A percentile compares a stretch with the other conserved stretches of the same genome.
These are phyloP conservation scores for Phytopythium kandeliae DNA, from an alignment of 352 stramenopile species.

Conservation along the genomic window DNA sequence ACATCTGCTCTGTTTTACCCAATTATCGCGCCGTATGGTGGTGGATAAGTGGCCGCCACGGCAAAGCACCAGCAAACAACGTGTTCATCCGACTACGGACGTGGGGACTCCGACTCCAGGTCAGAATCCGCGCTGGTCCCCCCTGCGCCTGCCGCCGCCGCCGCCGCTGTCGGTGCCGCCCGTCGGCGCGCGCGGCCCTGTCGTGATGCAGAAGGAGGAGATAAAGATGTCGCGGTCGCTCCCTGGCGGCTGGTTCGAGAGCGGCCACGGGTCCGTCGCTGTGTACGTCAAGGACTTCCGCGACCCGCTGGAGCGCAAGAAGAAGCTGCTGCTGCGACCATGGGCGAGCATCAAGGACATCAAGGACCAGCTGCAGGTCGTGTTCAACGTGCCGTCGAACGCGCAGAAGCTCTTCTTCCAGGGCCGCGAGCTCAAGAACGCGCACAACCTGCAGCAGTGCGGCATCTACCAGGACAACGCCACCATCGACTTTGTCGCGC, in stretches of 20 bases:
- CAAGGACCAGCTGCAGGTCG: slow-evolving; percentile 80
- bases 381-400: slow-evolving; percentile 74
- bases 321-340: slow-evolving; percentile 74
- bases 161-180: background rate
- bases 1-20: too few relatives aligned
- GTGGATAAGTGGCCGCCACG: background rate
- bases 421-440: slow-evolving; percentile 77
- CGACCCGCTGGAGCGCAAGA: slow-evolving; percentile 72
- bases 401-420: slow-evolving; percentile 82
- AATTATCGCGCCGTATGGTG: background rate
- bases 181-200: background rate
- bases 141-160: background rate
- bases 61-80: background rate
- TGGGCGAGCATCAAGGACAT: slow-evolving; percentile 84
- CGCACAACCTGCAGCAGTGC: slow-evolving; percentile 76
- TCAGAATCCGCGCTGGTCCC: background rate
- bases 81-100: background rate
- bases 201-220: slow-evolving; percentile 27
- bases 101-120: background rate
- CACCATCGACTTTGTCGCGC: slow-evolving; percentile 71
- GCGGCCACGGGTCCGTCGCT: slow-evolving; percentile 57
- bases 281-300: slow-evolving; percentile 79
- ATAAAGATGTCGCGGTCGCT: slow-evolving; percentile 66
- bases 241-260: slow-evolving; percentile 71
- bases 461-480: slow-evolving; percentile 81